Base-by-base conservation (phyloP, 805 yeast genomes). In the Cyberlindnera petersonii region DNA sequence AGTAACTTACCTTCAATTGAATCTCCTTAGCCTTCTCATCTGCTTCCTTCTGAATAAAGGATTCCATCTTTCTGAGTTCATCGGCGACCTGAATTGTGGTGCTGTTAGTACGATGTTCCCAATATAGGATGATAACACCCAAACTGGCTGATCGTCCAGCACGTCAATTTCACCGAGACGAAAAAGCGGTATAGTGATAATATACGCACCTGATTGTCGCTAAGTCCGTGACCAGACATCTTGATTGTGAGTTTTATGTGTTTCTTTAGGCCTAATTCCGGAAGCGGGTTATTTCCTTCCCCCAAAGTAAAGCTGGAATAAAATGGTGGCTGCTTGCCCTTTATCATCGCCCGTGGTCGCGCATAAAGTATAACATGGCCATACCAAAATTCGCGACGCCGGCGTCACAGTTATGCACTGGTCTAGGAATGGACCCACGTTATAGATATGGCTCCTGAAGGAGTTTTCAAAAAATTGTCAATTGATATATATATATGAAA, bases 31-130 rank as follows among this genome's bases (percentile, higher is more conserved):
- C 96, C 71, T 93, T 93, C 66, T 93, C 99, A 58, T 89, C 95
- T 27, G 99, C 99, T 71, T 93, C 99, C 77, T 91, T 93, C 69
- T 84, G 86, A 76, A 93, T 93, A 80, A 93, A 93, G 61, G 94
- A 89, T 63, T 91, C 95, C 97, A 93, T 93, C 74, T 93, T 93
- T 64, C 82, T 81, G 66, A 93, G 85, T 72, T 93, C 98, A 55
- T 87, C 87, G 59, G 84, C 88, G 53, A 91, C 98, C 88, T 89
- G 31, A 30, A 6, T 9, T 5, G 31, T 18, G 40, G 35, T 42
- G 31, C 37, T 31, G 8, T 17, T 5, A 11, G 31, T 18, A 5
- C 17, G 21, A 15, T 6, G n/a, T n/a, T n/a, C n/a, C n/a, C n/a
- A n/a, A n/a, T n/a, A n/a, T n/a, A n/a, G n/a, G n/a, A n/a, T n/a